Base-by-base conservation (phyloP, 345 rosid species). In the Moricandia arvensis region DNA sequence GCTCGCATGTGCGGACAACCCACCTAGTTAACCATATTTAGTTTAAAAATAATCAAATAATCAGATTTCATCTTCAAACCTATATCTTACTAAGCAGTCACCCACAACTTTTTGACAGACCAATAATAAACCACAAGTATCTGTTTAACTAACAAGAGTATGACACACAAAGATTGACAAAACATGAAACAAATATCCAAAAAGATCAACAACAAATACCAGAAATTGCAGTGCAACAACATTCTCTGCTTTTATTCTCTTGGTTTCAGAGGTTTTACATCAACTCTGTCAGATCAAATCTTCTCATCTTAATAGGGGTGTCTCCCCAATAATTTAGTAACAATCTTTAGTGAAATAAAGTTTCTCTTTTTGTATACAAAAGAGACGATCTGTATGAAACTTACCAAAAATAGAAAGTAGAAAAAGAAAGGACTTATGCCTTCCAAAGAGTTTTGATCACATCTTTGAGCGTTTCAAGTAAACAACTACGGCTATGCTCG, bases 381-480 rank as follows among this genome's bases (percentile, higher is more conserved):
- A 31, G 54, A 55, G 69, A 67, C 31, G 13, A 45, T 17, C 0
- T 33, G 33, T 58, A 45, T 65, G 11, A 57, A 65, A 77, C 72
- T 58, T 71, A 45, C 55, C 54, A 55, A 63, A 29, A 76, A 55
- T 21, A 55, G n/a, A 57, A 58, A 26, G 4, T 43, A n/a, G 11
- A 16, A 49, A 49, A 12, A 15, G 47, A 49, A 47, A 49, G 12
- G 58, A 15, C 16, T 58, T 63, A 38, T 12, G 69, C 58, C 69
- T 61, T 60, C 41, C 62, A 75, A 35, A 60, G 24, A 68, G 51
- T 13, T 71, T 41, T 12, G 59, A 58, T 31, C 81, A 89, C 27
- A 72, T 73, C 41, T 82, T 81, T 0, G 91, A 69, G 74, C 97
- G 98, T 79, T 89, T 92, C 65, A 90, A 59, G 86, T 89, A 92